A percentile compares a stretch with the other conserved stretches of the same genome.
Conservation (phyloP, 495 filamentous ascomycete species). For the Daldinia vernicosa region DNA sequence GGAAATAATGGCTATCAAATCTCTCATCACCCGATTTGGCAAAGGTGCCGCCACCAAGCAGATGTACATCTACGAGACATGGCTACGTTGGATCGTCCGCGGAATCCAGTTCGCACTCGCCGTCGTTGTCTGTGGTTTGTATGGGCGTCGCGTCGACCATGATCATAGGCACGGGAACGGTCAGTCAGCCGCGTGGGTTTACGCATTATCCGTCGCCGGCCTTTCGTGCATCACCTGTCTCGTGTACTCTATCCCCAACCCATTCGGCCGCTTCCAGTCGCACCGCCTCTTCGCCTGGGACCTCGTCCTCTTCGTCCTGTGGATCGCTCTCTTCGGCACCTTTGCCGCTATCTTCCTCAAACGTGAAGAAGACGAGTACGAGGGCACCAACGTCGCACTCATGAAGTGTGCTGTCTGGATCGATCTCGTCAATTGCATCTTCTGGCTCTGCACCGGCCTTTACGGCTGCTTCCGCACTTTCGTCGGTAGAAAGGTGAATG, state of each 20-base stretch:
- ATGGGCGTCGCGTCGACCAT: constrained; percentile 45
- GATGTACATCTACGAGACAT: constrained; percentile 47
- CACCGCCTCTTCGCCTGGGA: constrained; percentile 49
- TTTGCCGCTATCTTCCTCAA: constrained; percentile 76
- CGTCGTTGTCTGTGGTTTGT: constrained; percentile 46
- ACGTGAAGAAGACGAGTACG: constrained; percentile 57
- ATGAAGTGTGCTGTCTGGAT: constrained; percentile 81
- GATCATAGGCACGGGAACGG: constrained; percentile 35
- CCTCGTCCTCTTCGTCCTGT: constrained; percentile 59
- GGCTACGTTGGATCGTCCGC: constrained; percentile 44
- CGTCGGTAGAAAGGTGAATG: constrained; percentile 46
- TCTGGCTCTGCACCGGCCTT: constrained; percentile 66
- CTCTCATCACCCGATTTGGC: constrained; percentile 39
- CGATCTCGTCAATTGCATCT: constrained; percentile 68
- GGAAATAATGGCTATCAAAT: constrained; percentile 39
- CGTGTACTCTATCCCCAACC: constrained; percentile 45
- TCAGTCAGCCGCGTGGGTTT: constrained; percentile 47
- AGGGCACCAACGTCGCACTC: constrained; percentile 56
- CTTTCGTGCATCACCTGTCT: constrained; percentile 48
- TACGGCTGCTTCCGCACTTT: constrained; percentile 49
- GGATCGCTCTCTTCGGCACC: constrained; percentile 72
- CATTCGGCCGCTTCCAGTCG: constrained; percentile 39
- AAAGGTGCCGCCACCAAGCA: constrained; percentile 47
- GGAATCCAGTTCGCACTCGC: constrained; percentile 49
- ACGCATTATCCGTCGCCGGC: constrained; percentile 42